These are phyloP conservation scores for Neonectria faginata DNA, from an alignment of 2,329 filamentous ascomycete genomes.

Conservation along the genomic window DNA sequence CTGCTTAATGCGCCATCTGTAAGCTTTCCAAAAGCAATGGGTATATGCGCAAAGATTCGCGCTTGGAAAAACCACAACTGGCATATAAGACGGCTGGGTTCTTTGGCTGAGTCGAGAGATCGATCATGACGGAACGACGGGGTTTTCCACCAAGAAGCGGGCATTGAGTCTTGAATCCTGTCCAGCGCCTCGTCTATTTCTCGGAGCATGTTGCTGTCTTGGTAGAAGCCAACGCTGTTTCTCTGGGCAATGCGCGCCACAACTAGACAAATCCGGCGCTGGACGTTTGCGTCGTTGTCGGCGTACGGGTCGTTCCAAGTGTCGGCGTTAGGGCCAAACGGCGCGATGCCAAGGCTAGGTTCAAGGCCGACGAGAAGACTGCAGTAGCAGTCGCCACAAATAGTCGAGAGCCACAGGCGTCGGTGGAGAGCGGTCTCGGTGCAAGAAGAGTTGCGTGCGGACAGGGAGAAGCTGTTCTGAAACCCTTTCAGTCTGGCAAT, in stretches of 20 bases:
- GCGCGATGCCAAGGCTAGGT: slow-evolving; percentile 20
- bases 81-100: slow-evolving; percentile 25
- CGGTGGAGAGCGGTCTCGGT: slow-evolving; percentile 16
- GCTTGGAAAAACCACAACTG: slow-evolving; percentile 34
- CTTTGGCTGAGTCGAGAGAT: slow-evolving; percentile 23
- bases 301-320: slow-evolving; percentile 24
- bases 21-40: slow-evolving; percentile 22
- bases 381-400: slow-evolving; percentile 31
- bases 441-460: slow-evolving; percentile 16
- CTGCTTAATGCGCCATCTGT: background rate
- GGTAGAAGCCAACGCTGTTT: slow-evolving; percentile 22
- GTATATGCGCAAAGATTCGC: slow-evolving; percentile 22
- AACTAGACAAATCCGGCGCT: slow-evolving; percentile 25
- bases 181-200: slow-evolving; percentile 23
- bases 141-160: slow-evolving; percentile 29
- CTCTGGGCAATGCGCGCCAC: slow-evolving; percentile 29
- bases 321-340: slow-evolving; percentile 24
- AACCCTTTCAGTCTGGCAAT: slow-evolving; percentile 22
- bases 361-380: slow-evolving; percentile 31
- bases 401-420: slow-evolving; percentile 28
- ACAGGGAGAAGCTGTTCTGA: slow-evolving; percentile 26
- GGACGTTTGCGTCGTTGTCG: slow-evolving; percentile 24
- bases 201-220: slow-evolving; percentile 7
- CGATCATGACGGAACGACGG: slow-evolving; percentile 23
- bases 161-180: slow-evolving; percentile 16